Conservation (phyloP, 2,329 filamentous ascomycete genomes). For the Verticillium isaacii region DNA sequence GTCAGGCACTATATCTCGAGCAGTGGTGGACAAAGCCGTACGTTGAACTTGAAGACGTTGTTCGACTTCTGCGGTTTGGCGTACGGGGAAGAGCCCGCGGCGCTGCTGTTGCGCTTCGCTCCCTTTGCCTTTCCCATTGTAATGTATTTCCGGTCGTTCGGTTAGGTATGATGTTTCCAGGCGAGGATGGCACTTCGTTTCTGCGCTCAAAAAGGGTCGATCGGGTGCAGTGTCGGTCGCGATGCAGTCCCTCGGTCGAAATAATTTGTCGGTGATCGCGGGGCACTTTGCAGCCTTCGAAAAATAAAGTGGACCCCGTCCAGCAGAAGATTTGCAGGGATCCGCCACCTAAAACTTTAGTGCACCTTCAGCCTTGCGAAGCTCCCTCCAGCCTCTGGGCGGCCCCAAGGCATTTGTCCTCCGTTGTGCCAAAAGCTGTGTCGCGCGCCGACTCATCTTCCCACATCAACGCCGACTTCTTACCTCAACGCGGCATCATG, state of each 20-base stretch:
- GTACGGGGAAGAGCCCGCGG: conserved; percentile 20
- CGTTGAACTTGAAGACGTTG: conserved; percentile 95
- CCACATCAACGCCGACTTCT: background rate
- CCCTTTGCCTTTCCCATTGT: conserved; percentile 49
- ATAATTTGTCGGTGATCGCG: conserved; percentile 3
- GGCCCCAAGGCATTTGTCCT: background rate
- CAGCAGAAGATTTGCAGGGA: conserved; percentile 5
- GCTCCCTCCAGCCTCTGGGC: background rate
- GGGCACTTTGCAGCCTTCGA: conserved; percentile 7
- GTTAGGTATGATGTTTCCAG: background rate
- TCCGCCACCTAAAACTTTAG: conserved; percentile 10
- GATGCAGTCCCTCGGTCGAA: background rate
- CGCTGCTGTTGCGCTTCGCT: conserved; percentile 47
- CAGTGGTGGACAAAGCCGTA: conserved; percentile 53
- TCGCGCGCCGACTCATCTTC: background rate
- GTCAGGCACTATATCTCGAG: conserved; percentile 31
- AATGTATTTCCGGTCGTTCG: background rate
- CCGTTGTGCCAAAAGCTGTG: background rate
- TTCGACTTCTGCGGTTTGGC: conserved; percentile 37
- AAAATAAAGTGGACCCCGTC: conserved; percentile 11
- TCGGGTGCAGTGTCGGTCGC: background rate
- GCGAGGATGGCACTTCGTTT: background rate
- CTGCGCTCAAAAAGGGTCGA: background rate
- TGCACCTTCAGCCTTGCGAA: conserved; percentile 12
- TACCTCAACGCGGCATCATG: conserved; percentile 30